Conservation (phyloP, 768 basidiomycete species). For the Rhodosporidiobolus sp. region DNA sequence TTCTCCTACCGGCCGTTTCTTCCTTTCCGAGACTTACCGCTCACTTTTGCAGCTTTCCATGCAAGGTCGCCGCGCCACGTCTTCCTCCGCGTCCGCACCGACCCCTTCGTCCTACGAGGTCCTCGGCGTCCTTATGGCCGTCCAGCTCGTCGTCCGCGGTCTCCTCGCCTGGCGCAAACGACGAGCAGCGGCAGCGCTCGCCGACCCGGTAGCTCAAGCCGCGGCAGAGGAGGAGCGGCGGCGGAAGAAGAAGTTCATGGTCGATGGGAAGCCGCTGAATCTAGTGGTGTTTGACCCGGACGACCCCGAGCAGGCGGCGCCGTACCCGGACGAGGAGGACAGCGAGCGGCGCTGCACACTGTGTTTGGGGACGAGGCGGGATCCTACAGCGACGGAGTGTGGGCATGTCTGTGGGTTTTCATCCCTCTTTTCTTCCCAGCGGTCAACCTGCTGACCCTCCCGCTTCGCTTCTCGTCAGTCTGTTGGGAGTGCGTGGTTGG, state of each 20-base stretch:
- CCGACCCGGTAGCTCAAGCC: conserved; percentile 9
- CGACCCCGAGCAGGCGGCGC: conserved; percentile 38
- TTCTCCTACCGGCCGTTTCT: no score
- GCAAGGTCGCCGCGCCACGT: conserved; percentile 29
- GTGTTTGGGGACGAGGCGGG: conserved; percentile 42
- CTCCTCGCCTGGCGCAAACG: conserved; percentile 25
- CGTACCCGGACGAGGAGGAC: conserved; percentile 35
- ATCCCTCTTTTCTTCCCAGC: background rate
- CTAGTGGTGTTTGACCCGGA: conserved; percentile 43
- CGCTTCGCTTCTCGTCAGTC: conserved; percentile 19
- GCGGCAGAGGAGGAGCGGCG: background rate
- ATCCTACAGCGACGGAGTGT: conserved; percentile 44
- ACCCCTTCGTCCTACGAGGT: conserved; percentile 44
- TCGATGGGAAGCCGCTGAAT: conserved; percentile 41
- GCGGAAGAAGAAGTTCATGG: conserved; percentile 23
- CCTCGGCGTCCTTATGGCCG: conserved; percentile 44
- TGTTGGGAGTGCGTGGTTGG: conserved; percentile 45
- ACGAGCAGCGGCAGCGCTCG: conserved; percentile 16
- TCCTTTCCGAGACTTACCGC: no score
- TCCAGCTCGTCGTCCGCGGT: conserved; percentile 40
- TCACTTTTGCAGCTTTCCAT: conserved; percentile 29
- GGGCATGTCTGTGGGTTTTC: conserved; percentile 42
- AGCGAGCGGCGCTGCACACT: conserved; percentile 42
- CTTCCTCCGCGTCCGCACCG: background rate
- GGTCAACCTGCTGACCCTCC: background rate